A percentile compares a stretch with the other conserved stretches of the same genome.
Evolutionary conservation across 2,329 filamentous ascomycete species (phyloP).

Genomic region (Ophiostoma populinum): DNA sequence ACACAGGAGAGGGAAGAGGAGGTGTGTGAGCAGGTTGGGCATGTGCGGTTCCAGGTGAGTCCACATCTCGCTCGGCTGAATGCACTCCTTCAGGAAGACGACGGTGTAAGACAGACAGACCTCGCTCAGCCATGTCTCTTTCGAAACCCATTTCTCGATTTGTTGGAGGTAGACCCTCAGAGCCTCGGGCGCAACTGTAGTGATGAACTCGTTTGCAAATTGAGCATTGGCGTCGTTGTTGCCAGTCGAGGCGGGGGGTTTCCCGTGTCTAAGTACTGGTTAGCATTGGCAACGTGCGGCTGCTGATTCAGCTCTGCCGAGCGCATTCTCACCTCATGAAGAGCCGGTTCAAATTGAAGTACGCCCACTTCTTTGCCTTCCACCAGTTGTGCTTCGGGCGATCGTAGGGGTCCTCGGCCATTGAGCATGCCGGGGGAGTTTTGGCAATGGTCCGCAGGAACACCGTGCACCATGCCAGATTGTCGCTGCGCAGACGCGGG

Average conservation of each 20-base stretch:
- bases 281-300: too few relatives aligned
- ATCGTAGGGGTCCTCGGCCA: constrained; percentile 65
- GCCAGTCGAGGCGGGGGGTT: constrained; percentile 58
- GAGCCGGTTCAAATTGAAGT: constrained; percentile 89
- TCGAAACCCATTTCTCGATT: constrained; percentile 95
- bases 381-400: constrained; percentile 95
- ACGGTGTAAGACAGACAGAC: constrained; percentile 86
- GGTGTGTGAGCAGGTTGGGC: constrained; percentile 80
- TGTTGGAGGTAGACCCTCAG: constrained; percentile 86
- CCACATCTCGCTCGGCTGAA: constrained; percentile 97
- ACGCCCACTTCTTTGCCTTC: constrained; percentile 99
- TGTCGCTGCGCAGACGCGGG: constrained; percentile 63
- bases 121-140: constrained; percentile 87
- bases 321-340: constrained; percentile 58
- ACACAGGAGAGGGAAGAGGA: constrained; percentile 90
- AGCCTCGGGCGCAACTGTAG: constrained; percentile 86
- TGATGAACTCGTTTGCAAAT: constrained; percentile 81
- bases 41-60: constrained; percentile 81
- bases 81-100: constrained; percentile 90
- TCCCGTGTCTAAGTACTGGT: constrained; percentile 54
- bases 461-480: constrained; percentile 90
- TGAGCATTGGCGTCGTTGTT: constrained; percentile 54
- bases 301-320: too few relatives aligned
- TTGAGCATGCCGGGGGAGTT: constrained; percentile 57
- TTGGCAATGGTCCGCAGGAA: constrained; percentile 86